Conservation (phyloP, 2,329 filamentous ascomycete species). For the Rutstroemia sydowiana region DNA sequence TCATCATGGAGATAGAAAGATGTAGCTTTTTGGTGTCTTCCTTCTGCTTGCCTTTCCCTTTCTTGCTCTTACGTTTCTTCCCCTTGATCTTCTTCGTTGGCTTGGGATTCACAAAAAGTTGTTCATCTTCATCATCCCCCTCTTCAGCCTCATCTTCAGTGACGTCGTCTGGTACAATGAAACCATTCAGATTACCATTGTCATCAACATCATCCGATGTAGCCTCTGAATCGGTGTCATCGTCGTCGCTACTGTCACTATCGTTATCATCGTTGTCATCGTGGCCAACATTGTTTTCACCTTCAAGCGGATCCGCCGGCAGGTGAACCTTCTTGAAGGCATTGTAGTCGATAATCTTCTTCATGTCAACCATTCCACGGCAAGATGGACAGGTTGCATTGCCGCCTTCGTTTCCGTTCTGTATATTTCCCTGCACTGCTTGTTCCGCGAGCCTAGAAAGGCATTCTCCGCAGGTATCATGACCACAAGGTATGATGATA, state of each 20-base stretch:
- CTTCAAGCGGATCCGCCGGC: constrained; percentile 36
- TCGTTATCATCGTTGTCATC: constrained; percentile 18
- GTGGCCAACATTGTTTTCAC: constrained; percentile 13
- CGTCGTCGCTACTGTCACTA: constrained; percentile 30
- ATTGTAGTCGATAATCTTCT: constrained; percentile 64
- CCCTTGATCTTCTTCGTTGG: constrained; percentile 34
- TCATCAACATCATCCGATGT: constrained; percentile 27
- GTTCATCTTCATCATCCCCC: constrained; percentile 30
- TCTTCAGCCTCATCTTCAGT: constrained; percentile 21
- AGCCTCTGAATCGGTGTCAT: constrained; percentile 35
- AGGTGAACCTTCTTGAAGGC: constrained; percentile 69
- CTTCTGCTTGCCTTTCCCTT: constrained; percentile 29
- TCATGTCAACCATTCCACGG: constrained; percentile 56
- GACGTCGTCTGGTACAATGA: constrained; percentile 46
- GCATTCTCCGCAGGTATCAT: constrained; percentile 72
- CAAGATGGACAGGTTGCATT: constrained; percentile 62
- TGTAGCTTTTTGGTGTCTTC: constrained; percentile 28
- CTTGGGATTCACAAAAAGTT: constrained; percentile 19
- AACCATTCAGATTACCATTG: constrained; percentile 41
- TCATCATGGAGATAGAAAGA: constrained; percentile 55
- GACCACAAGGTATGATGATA: constrained; percentile 78
- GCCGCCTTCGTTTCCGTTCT: constrained; percentile 48
- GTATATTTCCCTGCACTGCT: constrained; percentile 45
- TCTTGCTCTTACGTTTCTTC: constrained; percentile 30
- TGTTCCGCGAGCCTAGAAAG: constrained; percentile 61